Base-by-base conservation (phyloP, 441 rosid species). In the Populus hybrid region DNA sequence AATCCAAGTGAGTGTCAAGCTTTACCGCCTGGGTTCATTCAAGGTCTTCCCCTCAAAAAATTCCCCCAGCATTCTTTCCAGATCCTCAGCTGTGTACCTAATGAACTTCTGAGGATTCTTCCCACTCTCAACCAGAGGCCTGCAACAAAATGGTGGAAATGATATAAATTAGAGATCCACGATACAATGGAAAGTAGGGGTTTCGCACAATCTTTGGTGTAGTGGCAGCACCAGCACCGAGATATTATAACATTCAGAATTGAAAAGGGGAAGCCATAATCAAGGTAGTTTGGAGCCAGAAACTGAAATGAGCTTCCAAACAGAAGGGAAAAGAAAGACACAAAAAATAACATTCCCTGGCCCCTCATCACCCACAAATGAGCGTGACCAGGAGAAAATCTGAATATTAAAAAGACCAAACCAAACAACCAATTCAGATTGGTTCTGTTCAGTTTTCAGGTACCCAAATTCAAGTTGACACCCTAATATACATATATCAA, bases 51-150 rank as follows among this genome's bases (percentile, higher is more conserved):
- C 97, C 83, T 95, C 99, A 28, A 95, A 95, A 82, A 95, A 95
- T 79, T 95, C 98, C 23, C 95, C 93, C 86, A 95, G 70, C 94
- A 93, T 91, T 73, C 91, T 88, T 40, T 95, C 97, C 50, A 95
- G 94, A 86, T 95, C 97, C 87, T 95, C 99, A 0, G 97, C 89
- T 2, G 90, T 68, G 83, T 90, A 93, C 81, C 84, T 92, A 20
- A 93, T 89, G 81, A 92, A 95, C 86, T 89, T 95, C 82, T 93
- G 97, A 0, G 97, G 87, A 76, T 85, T 86, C 86, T 91, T 95
- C 72, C 95, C 99, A 68, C 78, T 89, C 85, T 95, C 99, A 79
- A 95, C 98, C 31, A 95, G 77, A 77, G 95, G 92, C 84, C 99
- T 95, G 90, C 75, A 75, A 80, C 40, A 67, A 23, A 77, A 40